These are phyloP conservation scores for Quambalaria eucalypti DNA, from an alignment of 1,284 basidiomycete genomes.

Conservation along the genomic window DNA sequence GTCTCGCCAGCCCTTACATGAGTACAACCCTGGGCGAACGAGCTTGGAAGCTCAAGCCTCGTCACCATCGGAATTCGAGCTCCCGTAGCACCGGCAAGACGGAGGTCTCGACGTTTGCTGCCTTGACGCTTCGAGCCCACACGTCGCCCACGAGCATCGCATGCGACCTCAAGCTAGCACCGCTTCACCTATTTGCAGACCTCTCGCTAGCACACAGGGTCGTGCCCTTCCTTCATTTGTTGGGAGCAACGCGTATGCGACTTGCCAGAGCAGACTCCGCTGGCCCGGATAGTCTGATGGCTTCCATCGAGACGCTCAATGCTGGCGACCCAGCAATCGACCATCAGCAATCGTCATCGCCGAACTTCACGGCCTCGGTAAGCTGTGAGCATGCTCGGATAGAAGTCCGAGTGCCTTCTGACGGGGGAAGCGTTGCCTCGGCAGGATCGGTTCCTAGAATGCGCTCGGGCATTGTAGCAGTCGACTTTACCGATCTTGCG, in stretches of 20 bases:
- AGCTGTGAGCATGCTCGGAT: constrained; percentile 14
- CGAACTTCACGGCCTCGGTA: constrained; percentile 1
- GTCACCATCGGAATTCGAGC: neutral
- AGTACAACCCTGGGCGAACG: constrained; percentile 19
- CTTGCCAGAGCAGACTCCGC: no score
- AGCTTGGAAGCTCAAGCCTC: constrained; percentile 22
- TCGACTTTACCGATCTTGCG: no score
- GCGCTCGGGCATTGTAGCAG: no score
- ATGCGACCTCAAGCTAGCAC: no score
- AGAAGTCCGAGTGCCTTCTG: constrained; percentile 11
- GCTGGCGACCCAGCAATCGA: neutral
- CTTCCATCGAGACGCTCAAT: constrained; percentile 10
- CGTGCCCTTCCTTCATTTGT: neutral
- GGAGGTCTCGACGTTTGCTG: neutral
- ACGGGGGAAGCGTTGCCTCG: no score
- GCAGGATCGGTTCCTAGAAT: no score
- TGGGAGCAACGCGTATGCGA: neutral
- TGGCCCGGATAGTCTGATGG: neutral
- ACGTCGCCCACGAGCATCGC: no score
- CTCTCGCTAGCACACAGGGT: constrained; percentile 19
- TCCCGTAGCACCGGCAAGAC: neutral
- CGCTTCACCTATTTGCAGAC: constrained; percentile 27
- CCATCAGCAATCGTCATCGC: neutral
- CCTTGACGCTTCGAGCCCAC: neutral
- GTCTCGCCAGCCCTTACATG: constrained; percentile 6